Evolutionary conservation across 2,329 filamentous ascomycete genomes (phyloP), one percentile per base, ranked within the genome.

Genomic region (Camillea tinctor): DNA sequence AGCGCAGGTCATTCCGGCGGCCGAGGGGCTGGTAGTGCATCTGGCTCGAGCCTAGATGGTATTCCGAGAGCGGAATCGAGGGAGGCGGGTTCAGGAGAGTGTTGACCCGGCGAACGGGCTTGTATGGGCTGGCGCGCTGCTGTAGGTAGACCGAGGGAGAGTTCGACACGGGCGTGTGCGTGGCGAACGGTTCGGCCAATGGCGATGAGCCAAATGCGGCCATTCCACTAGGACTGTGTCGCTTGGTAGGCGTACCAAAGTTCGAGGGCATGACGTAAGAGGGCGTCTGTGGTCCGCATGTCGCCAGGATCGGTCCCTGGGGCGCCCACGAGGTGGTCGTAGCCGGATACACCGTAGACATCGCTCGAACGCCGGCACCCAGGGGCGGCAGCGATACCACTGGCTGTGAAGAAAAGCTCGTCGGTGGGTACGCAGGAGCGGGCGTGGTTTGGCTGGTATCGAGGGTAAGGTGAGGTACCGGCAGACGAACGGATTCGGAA

Each of bases 31-130:
- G 89, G 71, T 95, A 91, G 73, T 94, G 89, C 88, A 96, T 93
- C 76, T 93, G 85, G 61, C 86, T 83, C 56, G 90, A 87, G 53
- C 83, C 77, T 57, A 91, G 79, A 65, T 89, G 82, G 71, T 92
- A 89, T 67, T 90, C 84, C 64, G 94, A 89, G 64, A 96, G 84
- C 7, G 92, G 92, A 8, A 87, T 83, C 22, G 91, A 90, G 0
- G 93, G 91, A 6, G 93, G 92, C 30, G 93, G 93, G 60, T 95
- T 92, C 26, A 97, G 81, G n/a, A 98, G 84, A 0, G 92, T 96
- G 67, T 95, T 93, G 60, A 97, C 92, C 62, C 92, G 86, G 56
- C 93, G 90, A 48, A 97, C 89, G 1, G 94, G 94, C 64, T 92
- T 91, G 76, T 98, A 98, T 2, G 95, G 95, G 58, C 94, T 98